Conservation (phyloP, 1,284 basidiomycete genomes). For the Trichosporon asahii region DNA sequence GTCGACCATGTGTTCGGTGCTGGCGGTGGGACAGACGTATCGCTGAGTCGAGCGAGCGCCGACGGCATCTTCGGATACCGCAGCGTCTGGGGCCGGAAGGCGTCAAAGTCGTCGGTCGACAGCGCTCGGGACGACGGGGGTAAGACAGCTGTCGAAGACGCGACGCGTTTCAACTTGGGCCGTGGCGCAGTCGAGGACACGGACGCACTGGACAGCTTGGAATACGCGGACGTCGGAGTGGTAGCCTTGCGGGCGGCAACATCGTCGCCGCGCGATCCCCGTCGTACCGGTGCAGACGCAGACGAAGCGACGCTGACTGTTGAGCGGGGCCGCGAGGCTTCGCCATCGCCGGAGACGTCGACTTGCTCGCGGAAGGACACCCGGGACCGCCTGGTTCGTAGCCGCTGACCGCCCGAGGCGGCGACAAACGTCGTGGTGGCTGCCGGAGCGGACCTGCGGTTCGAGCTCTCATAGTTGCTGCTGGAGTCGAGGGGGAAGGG, state of each 20-base stretch:
- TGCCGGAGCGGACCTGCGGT: constrained; percentile 17
- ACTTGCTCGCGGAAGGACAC: constrained; percentile 27
- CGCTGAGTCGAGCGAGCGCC: constrained; percentile 26
- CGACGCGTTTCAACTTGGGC: constrained; percentile 11
- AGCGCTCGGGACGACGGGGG: not conserved
- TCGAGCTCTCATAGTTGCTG: not conserved
- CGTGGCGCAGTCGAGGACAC: not conserved
- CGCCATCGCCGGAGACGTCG: constrained; percentile 8
- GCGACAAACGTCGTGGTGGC: constrained; percentile 2
- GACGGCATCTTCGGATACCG: constrained; percentile 28
- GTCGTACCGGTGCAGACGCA: not conserved
- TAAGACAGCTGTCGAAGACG: constrained; percentile 9
- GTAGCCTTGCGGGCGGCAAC: constrained; percentile 8
- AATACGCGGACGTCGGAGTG: not conserved
- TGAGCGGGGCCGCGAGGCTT: constrained; percentile 7
- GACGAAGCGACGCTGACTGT: not conserved
- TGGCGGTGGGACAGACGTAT: constrained; percentile 12
- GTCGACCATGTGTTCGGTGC: not conserved
- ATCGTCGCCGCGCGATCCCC: constrained; percentile 17
- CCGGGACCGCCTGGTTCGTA: constrained; percentile 12
- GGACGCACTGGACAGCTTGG: constrained; percentile 1
- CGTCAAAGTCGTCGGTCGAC: constrained; percentile 20
- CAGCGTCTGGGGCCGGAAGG: constrained; percentile 24
- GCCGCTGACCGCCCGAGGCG: not conserved
- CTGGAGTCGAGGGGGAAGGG: constrained; percentile 3